These are phyloP conservation scores for Euphorbia tirucalli DNA, from an alignment of 345 rosid genomes.

Conservation along the genomic window DNA sequence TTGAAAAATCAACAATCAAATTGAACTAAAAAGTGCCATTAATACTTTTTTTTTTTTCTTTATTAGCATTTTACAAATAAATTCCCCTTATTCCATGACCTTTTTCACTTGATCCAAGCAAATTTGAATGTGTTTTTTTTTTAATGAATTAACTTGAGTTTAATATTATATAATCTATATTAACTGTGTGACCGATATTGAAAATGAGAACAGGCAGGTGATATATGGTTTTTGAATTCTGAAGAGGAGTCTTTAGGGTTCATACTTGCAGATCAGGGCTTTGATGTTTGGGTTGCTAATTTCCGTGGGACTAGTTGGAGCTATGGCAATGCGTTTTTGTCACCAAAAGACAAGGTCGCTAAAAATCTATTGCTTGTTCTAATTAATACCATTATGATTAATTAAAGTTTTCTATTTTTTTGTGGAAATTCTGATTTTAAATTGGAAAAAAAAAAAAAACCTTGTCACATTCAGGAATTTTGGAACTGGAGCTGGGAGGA, in stretches of 20 bases:
- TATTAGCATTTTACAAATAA: too few relatives aligned
- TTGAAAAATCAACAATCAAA: too few relatives aligned
- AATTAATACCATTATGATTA: too few relatives aligned
- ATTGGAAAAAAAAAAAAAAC: not conserved
- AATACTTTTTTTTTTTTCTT: too few relatives aligned
- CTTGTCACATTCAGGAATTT: slow-evolving; percentile 53
- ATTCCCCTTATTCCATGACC: too few relatives aligned
- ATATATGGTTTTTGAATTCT: slow-evolving; percentile 74
- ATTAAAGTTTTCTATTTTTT: not conserved
- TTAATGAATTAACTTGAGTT: too few relatives aligned
- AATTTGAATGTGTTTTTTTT: too few relatives aligned
- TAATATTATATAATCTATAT: too few relatives aligned
- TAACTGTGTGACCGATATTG: slow-evolving; percentile 3
- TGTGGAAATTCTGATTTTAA: slow-evolving; percentile 1
- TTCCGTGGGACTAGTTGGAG: slow-evolving; percentile 90
- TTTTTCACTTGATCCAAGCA: too few relatives aligned
- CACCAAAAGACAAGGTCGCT: slow-evolving; percentile 56
- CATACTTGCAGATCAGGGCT: slow-evolving; percentile 83
- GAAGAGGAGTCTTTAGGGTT: slow-evolving; percentile 69
- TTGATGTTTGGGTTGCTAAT: slow-evolving; percentile 92
- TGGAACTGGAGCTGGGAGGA: slow-evolving; percentile 99
- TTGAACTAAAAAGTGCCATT: too few relatives aligned
- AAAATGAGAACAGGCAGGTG: slow-evolving; percentile 61
- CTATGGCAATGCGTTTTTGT: slow-evolving; percentile 68
- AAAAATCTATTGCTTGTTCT: not conserved